Base-by-base conservation (phyloP, 2,329 filamentous ascomycete species). In the Verticillium alfalfae region DNA sequence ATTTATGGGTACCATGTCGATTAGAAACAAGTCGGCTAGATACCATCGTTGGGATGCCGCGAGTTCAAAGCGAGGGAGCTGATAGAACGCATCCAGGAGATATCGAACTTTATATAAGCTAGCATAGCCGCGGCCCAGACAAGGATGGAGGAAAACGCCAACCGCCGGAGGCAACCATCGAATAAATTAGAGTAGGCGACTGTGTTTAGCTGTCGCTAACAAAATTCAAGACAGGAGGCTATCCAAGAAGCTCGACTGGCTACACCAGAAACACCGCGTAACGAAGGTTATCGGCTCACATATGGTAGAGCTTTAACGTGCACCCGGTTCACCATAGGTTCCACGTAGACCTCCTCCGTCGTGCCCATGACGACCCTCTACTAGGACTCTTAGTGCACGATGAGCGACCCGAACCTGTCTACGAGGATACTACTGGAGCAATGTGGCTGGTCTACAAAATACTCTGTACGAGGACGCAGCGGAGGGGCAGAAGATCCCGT, bases 231-330 rank as follows among this genome's bases (percentile, higher is more conserved):
- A 5, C 3, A 15, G 4, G 12, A 36, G 22, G 5, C 41, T n/a
- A 10, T 60, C 12, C 7, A 55, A 55, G 22, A 60, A 60, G 45
- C 45, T 60, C 26, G 39, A 60, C n/a, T 60, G 41, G 58, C 31
- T 60, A 37, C 56, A 55, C 15, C 39, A 36, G n/a, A 57, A 61
- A n/a, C 57, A 61, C 54, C 31, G 13, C 7, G 31, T 61, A 34
- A 57, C 15, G 45, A 61, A 45, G 39, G 36, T 57, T 1, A 37
- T 61, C 2, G 8, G 39, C 6, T 41, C n/a, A 8, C 49, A 57
- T 57, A 61, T 31, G 2, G 2, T 45, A 38, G 16, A 61, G 26
- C 26, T 26, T 26, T 26, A 26, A 2, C 39, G n/a, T 61, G 6
- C 5, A 60, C 26, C 26, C 2, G 26, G 26, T 56, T 7, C 26